Evolutionary conservation across 331 rosid genomes (phyloP).

Genomic region (Saraca asoca): DNA sequence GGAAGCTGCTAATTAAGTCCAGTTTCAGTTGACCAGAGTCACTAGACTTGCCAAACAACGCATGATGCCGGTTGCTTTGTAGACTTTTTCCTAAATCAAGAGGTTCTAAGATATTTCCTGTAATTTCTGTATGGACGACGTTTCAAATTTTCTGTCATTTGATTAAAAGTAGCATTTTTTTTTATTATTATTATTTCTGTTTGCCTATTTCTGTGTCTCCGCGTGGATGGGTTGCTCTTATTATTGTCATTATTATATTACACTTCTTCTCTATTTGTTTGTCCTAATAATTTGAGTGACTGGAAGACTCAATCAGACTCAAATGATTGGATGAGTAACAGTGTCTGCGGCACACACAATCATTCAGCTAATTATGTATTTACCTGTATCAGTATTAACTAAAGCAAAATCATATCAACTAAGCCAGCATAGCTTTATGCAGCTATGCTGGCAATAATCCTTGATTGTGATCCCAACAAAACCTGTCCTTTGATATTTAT

Average conservation of each 20-base stretch:
- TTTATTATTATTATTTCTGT: constrained; percentile 5
- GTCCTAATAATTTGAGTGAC: constrained; percentile 6
- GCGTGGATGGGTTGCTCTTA: background rate
- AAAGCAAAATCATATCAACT: constrained; percentile 32
- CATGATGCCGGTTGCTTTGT: too few species aligned
- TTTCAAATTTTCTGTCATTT: constrained; percentile 7
- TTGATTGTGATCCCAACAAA: constrained; percentile 44
- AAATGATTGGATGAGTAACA: constrained; percentile 43
- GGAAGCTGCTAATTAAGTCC: too few species aligned
- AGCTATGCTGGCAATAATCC: constrained; percentile 31
- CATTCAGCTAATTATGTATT: constrained; percentile 33
- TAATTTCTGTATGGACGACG: background rate
- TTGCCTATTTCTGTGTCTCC: constrained; percentile 15
- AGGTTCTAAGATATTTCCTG: background rate
- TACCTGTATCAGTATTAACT: constrained; percentile 11
- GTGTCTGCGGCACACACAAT: constrained; percentile 22
- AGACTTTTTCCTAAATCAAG: too few species aligned
- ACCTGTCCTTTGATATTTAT: constrained; percentile 40
- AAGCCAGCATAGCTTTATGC: constrained; percentile 32
- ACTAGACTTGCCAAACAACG: too few species aligned
- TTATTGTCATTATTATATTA: background rate
- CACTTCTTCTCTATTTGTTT: constrained; percentile 2
- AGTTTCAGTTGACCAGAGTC: too few species aligned
- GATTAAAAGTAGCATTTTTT: constrained; percentile 18
- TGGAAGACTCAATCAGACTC: constrained; percentile 32